Evolutionary conservation across 805 yeast genomes (phyloP).

Genomic region (Candida tammaniensis): DNA sequence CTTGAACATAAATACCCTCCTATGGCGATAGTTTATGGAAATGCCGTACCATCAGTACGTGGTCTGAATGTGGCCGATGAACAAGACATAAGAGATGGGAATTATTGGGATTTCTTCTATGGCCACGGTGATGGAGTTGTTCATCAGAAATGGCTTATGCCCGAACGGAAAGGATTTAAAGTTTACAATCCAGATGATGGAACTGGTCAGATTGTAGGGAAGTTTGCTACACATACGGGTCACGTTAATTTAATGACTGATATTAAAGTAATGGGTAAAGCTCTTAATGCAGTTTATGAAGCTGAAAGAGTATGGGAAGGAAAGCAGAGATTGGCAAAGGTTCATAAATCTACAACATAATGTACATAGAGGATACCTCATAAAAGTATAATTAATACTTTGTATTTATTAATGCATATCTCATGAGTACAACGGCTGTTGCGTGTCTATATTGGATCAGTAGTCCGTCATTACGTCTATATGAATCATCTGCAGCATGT

Average conservation of each 20-base stretch:
- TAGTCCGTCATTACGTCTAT: too few species aligned
- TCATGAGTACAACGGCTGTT: too few species aligned
- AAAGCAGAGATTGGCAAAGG: not conserved
- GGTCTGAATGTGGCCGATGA: slow-evolving; percentile 66
- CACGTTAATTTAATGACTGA: slow-evolving; percentile 83
- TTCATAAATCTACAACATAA: too few species aligned
- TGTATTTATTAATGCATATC: too few species aligned
- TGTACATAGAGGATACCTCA: too few species aligned
- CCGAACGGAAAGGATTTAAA: slow-evolving; percentile 64
- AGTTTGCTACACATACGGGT: slow-evolving; percentile 61
- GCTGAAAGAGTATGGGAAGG: slow-evolving; percentile 47
- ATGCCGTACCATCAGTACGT: slow-evolving; percentile 79
- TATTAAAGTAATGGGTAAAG: slow-evolving; percentile 66
- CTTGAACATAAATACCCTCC: slow-evolving; percentile 68
- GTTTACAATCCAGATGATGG: slow-evolving; percentile 27
- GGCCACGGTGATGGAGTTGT: slow-evolving; percentile 96
- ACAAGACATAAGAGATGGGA: slow-evolving; percentile 66
- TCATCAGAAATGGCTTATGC: slow-evolving; percentile 78
- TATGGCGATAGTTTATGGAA: slow-evolving; percentile 76
- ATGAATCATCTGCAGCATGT: too few species aligned
- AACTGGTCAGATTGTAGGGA: slow-evolving; percentile 59
- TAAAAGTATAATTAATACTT: too few species aligned
- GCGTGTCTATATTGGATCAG: too few species aligned
- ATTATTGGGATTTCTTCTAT: slow-evolving; percentile 72
- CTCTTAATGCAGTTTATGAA: slow-evolving; percentile 58